Percentiles rank a stretch among this genome's conserved stretches.
Evolutionary conservation across 805 yeast species (phyloP).

Genomic region (Saccharomycopsis babjevae): DNA sequence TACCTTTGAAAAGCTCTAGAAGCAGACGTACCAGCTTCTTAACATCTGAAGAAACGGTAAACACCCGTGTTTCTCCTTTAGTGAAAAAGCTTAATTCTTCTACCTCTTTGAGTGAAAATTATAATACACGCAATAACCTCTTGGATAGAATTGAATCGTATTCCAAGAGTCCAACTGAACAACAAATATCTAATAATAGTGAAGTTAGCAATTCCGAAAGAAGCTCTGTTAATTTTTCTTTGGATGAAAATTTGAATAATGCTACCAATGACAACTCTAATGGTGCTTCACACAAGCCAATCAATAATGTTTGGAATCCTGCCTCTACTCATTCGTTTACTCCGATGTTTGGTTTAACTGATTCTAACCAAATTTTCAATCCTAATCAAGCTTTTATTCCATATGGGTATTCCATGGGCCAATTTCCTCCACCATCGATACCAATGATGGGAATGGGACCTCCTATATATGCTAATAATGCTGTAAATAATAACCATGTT

Average conservation of each 20-base stretch:
- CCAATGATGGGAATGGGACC: constrained; percentile 28
- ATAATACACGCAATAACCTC: constrained; percentile 21
- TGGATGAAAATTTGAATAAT: constrained; percentile 14
- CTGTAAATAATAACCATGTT: constrained; percentile 1
- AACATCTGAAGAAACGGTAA: constrained; percentile 21
- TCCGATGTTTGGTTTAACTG: constrained; percentile 28
- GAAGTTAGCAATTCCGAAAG: constrained; percentile 8
- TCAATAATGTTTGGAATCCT: constrained; percentile 50
- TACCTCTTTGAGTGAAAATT: constrained; percentile 24
- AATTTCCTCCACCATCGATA: constrained; percentile 21
- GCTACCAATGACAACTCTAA: constrained; percentile 10
- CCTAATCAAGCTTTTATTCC: constrained; percentile 27
- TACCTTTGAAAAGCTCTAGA: constrained; percentile 27
- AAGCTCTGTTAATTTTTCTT: constrained; percentile 6
- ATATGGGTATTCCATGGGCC: constrained; percentile 28
- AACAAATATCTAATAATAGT: constrained; percentile 20
- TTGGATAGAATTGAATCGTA: constrained; percentile 48
- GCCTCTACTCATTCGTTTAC: constrained; percentile 52
- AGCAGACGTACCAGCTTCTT: constrained; percentile 45
- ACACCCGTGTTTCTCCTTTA: constrained; percentile 20
- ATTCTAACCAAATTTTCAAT: constrained; percentile 19
- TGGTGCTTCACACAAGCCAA: background rate
- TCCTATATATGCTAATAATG: constrained; percentile 1
- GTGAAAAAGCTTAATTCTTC: constrained; percentile 21
- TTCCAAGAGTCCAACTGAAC: constrained; percentile 35